These are phyloP conservation scores for Dalbergia cochinchinensis DNA, from an alignment of 306 rosid genomes.

Conservation along the genomic window DNA sequence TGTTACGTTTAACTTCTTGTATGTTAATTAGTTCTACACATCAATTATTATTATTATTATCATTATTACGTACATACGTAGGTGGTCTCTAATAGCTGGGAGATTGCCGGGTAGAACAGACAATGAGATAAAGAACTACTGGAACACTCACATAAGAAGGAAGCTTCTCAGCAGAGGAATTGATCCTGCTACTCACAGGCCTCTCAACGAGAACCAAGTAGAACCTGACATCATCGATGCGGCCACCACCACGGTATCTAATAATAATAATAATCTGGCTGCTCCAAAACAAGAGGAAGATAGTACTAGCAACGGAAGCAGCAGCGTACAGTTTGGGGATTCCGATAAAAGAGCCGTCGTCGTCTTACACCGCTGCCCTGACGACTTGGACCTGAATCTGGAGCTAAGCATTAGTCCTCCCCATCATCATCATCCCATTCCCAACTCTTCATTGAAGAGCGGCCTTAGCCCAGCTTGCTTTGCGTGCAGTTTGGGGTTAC, in stretches of 20 bases:
- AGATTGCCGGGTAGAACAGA: constrained; percentile 96
- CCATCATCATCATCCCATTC: constrained; percentile 18
- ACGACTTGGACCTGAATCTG: constrained; percentile 73
- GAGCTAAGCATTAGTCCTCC: constrained; percentile 94
- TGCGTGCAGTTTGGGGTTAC: constrained; percentile 60
- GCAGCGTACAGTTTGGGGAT: no score
- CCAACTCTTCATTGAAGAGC: constrained; percentile 35
- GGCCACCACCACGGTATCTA: constrained; percentile 54
- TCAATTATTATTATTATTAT: no score
- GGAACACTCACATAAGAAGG: constrained; percentile 98
- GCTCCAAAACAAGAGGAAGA: constrained; percentile 69
- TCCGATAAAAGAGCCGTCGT: no score
- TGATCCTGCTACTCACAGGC: constrained; percentile 90
- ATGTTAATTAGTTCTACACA: no score
- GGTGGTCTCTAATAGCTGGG: constrained; percentile 97
- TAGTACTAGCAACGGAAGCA: constrained; percentile 6
- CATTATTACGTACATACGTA: constrained; percentile 4
- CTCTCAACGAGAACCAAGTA: constrained; percentile 60
- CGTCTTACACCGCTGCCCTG: no score
- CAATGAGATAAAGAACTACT: constrained; percentile 96
- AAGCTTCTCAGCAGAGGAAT: constrained; percentile 94
- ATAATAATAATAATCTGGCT: constrained; percentile 22
- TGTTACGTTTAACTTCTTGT: no score
- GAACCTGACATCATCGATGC: constrained; percentile 10
- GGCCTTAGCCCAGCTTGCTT: constrained; percentile 36